phyloP scores from a whole-genome alignment of 768 basidiomycete genomes.

The Cystofilobasidium macerans region DNA sequence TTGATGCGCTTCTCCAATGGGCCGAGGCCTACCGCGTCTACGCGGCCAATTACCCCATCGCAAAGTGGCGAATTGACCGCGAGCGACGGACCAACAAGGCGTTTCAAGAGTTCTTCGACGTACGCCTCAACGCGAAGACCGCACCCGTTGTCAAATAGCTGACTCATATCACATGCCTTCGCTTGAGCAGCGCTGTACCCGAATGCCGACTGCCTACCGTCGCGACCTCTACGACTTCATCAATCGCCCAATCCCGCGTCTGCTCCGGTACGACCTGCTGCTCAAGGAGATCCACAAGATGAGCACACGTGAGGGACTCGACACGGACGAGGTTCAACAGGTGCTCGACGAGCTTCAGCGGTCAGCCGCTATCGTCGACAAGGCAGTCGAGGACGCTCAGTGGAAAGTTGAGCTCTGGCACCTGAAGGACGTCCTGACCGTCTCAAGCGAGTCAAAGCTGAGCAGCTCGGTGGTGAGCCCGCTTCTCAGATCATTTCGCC shows the following conservation, averaged over 20 bases:
- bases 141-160: too few relatives aligned
- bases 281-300: constrained; percentile 69
- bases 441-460: constrained; percentile 12
- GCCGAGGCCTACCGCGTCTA: constrained; percentile 39
- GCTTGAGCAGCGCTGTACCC: constrained; percentile 10
- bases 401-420: constrained; percentile 78
- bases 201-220: constrained; percentile 53
- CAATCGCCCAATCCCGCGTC: constrained; percentile 77
- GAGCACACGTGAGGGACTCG: constrained; percentile 63
- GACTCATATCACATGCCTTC: not conserved
- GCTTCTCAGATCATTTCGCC: not conserved
- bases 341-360: constrained; percentile 67
- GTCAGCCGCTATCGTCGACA: constrained; percentile 53
- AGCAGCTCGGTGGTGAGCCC: constrained; percentile 4
- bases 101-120: constrained; percentile 35
- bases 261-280: constrained; percentile 77
- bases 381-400: constrained; percentile 72
- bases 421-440: constrained; percentile 19
- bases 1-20: constrained; percentile 39
- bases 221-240: constrained; percentile 90
- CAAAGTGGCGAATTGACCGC: constrained; percentile 37
- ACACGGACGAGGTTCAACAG: constrained; percentile 66
- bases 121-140: constrained; percentile 25
- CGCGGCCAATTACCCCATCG: constrained; percentile 38
- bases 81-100: constrained; percentile 32